Percentiles rank a stretch among this genome's conserved stretches.
Evolutionary conservation across 805 yeast genomes (phyloP).

Genomic region (Pichia scutulata): DNA sequence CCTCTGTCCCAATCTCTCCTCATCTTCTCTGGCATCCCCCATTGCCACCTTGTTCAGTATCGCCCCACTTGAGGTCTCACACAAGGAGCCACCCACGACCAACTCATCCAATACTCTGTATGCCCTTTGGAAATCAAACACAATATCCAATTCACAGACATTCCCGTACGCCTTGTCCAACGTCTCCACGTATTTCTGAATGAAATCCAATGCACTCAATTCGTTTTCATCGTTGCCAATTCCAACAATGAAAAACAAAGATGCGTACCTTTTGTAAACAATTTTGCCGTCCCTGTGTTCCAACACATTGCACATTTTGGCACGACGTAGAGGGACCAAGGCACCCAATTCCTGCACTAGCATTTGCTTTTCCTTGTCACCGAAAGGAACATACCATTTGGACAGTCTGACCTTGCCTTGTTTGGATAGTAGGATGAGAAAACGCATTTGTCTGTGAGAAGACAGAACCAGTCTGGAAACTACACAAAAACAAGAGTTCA

Average conservation of each 20-base stretch:
- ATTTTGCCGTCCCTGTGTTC: slow-evolving; percentile 82
- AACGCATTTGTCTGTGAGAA: slow-evolving; percentile 23
- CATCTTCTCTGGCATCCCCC: slow-evolving; percentile 34
- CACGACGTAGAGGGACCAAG: slow-evolving; percentile 71
- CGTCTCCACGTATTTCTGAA: slow-evolving; percentile 91
- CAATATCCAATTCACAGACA: slow-evolving; percentile 94
- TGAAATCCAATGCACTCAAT: slow-evolving; percentile 71
- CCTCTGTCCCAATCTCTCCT: neutral
- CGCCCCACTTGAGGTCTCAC: slow-evolving; percentile 76
- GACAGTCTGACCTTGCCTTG: slow-evolving; percentile 93
- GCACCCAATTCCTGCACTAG: slow-evolving; percentile 83
- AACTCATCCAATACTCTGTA: slow-evolving; percentile 88
- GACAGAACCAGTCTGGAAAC: no score
- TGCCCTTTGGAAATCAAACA: slow-evolving; percentile 91
- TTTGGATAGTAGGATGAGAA: slow-evolving; percentile 73
- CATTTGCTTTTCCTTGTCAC: slow-evolving; percentile 80
- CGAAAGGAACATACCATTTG: slow-evolving; percentile 83
- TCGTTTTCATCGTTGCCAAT: slow-evolving; percentile 82
- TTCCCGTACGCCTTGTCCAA: slow-evolving; percentile 95
- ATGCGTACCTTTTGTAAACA: slow-evolving; percentile 88
- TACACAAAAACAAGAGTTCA: no score
- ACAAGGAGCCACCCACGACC: slow-evolving; percentile 77
- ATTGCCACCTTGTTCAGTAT: slow-evolving; percentile 60
- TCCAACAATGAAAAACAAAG: slow-evolving; percentile 83
- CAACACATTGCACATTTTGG: slow-evolving; percentile 91